Evolutionary conservation across 805 yeast species (phyloP).

Genomic region (Lachancea lanzarotensis): DNA sequence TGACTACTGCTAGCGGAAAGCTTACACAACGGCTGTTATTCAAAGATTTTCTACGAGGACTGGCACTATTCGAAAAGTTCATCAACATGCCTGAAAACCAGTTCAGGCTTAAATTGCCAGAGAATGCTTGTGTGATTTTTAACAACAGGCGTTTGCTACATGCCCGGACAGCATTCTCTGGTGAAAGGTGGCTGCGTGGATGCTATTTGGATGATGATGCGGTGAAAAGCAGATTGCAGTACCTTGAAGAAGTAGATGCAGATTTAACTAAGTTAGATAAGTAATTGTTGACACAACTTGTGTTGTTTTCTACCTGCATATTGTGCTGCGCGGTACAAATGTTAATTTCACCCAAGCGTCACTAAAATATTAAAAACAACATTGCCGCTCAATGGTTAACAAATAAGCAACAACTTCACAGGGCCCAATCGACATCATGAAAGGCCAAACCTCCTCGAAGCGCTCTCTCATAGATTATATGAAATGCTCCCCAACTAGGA

Average conservation of each 20-base stretch:
- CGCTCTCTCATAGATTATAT: slow-evolving; percentile 1
- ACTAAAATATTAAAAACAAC: not conserved
- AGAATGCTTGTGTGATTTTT: slow-evolving; percentile 59
- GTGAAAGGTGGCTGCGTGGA: slow-evolving; percentile 66
- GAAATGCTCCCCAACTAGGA: slow-evolving; percentile 4
- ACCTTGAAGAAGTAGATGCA: slow-evolving; percentile 27
- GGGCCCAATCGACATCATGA: not conserved
- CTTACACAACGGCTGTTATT: slow-evolving; percentile 39
- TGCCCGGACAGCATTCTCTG: slow-evolving; percentile 49
- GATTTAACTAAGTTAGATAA: no score
- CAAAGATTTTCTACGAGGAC: slow-evolving; percentile 52
- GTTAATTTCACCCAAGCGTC: not conserved
- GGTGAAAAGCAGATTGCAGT: slow-evolving; percentile 53
- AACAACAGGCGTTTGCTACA: slow-evolving; percentile 68
- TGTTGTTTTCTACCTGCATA: not conserved
- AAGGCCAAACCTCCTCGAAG: not conserved
- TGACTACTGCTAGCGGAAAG: slow-evolving; percentile 32
- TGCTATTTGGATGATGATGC: slow-evolving; percentile 69
- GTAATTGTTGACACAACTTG: not conserved
- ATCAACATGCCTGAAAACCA: slow-evolving; percentile 50
- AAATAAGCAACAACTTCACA: not conserved
- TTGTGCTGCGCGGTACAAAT: no score
- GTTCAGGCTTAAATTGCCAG: slow-evolving; percentile 46
- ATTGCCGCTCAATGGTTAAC: not conserved
- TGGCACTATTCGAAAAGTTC: slow-evolving; percentile 52